Conservation (phyloP, 257 asterid species). For the Nicotiana attenuata region DNA sequence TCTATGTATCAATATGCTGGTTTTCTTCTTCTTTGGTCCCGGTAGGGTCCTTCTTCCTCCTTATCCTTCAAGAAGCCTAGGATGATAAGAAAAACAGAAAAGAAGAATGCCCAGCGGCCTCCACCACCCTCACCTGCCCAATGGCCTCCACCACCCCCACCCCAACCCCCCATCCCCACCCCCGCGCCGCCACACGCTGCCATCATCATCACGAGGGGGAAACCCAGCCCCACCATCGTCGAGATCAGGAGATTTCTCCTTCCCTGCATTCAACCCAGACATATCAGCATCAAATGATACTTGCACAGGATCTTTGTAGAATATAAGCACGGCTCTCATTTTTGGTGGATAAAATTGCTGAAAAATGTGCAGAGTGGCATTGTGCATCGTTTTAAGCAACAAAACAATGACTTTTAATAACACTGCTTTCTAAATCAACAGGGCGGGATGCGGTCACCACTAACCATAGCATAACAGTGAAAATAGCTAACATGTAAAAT, state of each 20-base stretch:
- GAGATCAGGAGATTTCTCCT: conserved; percentile 73
- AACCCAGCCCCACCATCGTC: conserved; percentile 82
- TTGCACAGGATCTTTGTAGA: background rate
- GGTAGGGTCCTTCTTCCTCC: too few relatives aligned
- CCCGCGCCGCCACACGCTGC: conserved; percentile 25
- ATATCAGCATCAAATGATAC: background rate
- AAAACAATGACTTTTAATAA: background rate
- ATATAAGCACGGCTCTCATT: too few relatives aligned
- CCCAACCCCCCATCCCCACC: conserved; percentile 35
- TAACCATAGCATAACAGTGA: background rate
- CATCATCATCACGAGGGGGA: conserved; percentile 79
- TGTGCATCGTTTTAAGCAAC: background rate
- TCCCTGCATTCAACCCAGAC: conserved; percentile 32
- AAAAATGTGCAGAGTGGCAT: too few relatives aligned
- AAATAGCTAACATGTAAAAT: background rate
- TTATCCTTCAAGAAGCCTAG: conserved; percentile 58
- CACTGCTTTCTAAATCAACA: background rate
- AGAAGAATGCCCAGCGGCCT: conserved; percentile 63
- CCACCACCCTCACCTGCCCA: conserved; percentile 82
- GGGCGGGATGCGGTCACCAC: background rate
- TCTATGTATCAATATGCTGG: too few relatives aligned
- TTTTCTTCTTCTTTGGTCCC: too few relatives aligned
- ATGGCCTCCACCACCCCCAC: conserved; percentile 71
- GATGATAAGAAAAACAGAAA: conserved; percentile 62
- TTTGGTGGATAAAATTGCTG: too few relatives aligned